Evolutionary conservation across 2,329 filamentous ascomycete genomes (phyloP).

Genomic region (Coniosporium tulheliwenetii): DNA sequence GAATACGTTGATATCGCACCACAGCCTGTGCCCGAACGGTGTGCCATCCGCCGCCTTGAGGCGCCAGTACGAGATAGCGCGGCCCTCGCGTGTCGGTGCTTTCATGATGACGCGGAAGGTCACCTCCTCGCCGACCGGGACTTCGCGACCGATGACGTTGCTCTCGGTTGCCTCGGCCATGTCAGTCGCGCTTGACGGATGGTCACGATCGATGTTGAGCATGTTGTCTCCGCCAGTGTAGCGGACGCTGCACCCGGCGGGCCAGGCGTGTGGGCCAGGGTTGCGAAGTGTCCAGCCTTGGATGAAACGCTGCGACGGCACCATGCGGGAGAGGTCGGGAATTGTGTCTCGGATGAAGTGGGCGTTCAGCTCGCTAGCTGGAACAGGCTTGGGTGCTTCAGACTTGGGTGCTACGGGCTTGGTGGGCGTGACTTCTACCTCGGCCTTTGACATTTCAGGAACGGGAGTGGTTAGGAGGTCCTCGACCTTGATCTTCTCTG

Average conservation of each 20-base stretch:
- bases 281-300: slow-evolving; percentile 91
- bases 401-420: slow-evolving; percentile 7
- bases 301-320: slow-evolving; percentile 59
- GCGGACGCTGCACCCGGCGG: slow-evolving; percentile 74
- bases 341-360: slow-evolving; percentile 67
- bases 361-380: slow-evolving; percentile 35
- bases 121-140: slow-evolving; percentile 59
- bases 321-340: slow-evolving; percentile 58
- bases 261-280: slow-evolving; percentile 65
- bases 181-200: slow-evolving; percentile 62
- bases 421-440: slow-evolving; percentile 4
- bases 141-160: slow-evolving; percentile 52
- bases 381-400: slow-evolving; percentile 5
- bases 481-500: slow-evolving; percentile 17
- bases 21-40: slow-evolving; percentile 84
- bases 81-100: slow-evolving; percentile 60
- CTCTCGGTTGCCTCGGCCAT: slow-evolving; percentile 70
- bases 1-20: slow-evolving; percentile 76
- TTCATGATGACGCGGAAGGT: slow-evolving; percentile 76
- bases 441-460: slow-evolving; percentile 8
- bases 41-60: slow-evolving; percentile 65
- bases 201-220: slow-evolving; percentile 72
- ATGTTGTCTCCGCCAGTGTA: slow-evolving; percentile 94
- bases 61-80: slow-evolving; percentile 91
- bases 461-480: slow-evolving; percentile 6